Evolutionary conservation across 306 rosid genomes (phyloP).

Genomic region (Acacia crassicarpa): DNA sequence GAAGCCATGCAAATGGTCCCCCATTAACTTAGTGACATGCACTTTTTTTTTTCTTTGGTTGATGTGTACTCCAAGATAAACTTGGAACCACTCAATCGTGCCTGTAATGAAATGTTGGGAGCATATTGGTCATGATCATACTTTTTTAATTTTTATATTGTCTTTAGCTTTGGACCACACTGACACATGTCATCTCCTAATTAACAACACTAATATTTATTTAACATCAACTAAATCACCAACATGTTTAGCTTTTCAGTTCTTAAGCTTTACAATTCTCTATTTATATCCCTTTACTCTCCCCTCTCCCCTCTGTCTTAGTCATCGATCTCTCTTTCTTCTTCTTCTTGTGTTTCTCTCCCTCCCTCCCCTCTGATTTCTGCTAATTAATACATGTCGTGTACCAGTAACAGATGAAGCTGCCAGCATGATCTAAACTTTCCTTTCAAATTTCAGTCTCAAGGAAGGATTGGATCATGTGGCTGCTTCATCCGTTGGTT

Average conservation of each 20-base stretch:
- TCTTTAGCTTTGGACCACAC: constrained; percentile 75
- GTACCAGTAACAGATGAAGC: constrained; percentile 70
- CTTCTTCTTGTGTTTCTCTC: not conserved
- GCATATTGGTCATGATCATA: constrained; percentile 47
- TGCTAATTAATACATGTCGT: constrained; percentile 34
- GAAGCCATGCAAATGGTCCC: constrained; percentile 77
- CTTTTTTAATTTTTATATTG: constrained; percentile 38
- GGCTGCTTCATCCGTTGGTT: constrained; percentile 77
- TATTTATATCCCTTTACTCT: constrained; percentile 44
- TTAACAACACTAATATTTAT: constrained; percentile 13
- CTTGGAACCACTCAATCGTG: constrained; percentile 37
- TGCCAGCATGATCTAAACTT: constrained; percentile 89
- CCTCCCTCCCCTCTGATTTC: no score
- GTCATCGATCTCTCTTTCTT: not conserved
- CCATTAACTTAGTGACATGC: constrained; percentile 43
- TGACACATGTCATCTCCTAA: constrained; percentile 33
- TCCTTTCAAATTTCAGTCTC: constrained; percentile 31
- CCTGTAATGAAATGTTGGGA: constrained; percentile 53
- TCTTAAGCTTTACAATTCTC: constrained; percentile 32
- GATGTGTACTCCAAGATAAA: constrained; percentile 39
- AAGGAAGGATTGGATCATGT: constrained; percentile 76
- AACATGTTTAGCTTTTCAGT: constrained; percentile 12
- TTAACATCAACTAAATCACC: not conserved
- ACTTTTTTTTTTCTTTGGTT: constrained; percentile 49
- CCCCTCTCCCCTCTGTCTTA: constrained; percentile 12